These are phyloP conservation scores for Eucalyptus tenuipes DNA, from an alignment of 345 rosid species.

Conservation along the genomic window DNA sequence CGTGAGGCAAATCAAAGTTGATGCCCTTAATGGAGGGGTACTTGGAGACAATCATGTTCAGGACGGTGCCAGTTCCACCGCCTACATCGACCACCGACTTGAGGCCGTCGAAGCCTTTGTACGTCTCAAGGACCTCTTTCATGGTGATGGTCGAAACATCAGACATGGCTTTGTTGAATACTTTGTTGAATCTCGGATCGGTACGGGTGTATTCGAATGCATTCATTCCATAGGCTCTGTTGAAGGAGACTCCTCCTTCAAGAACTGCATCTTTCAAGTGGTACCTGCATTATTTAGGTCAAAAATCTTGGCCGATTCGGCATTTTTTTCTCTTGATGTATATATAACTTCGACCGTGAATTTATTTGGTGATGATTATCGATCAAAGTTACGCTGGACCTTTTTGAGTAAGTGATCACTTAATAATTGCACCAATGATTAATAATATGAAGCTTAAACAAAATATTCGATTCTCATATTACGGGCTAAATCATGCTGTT, in stretches of 20 bases:
- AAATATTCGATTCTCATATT: neutral
- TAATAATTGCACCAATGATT: neutral
- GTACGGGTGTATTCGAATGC: neutral
- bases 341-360: neutral
- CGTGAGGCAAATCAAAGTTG: conserved; percentile 5
- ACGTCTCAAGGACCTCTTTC: neutral
- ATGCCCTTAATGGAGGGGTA: conserved; percentile 4
- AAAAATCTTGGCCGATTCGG: neutral
- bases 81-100: neutral
- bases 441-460: neutral
- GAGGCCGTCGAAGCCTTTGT: conserved; percentile 4
- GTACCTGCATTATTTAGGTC: neutral
- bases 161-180: neutral
- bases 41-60: conserved; percentile 3
- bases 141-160: neutral
- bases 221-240: neutral
- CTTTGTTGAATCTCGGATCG: neutral
- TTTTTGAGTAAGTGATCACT: neutral
- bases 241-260: conserved; percentile 1
- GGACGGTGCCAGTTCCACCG: neutral
- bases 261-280: conserved; percentile 1
- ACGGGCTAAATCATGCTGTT: neutral
- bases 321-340: neutral
- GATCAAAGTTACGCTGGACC: neutral
- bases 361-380: neutral